Evolutionary conservation across 2,329 filamentous ascomycete genomes (phyloP).

Genomic region (Cladosporium sp.): DNA sequence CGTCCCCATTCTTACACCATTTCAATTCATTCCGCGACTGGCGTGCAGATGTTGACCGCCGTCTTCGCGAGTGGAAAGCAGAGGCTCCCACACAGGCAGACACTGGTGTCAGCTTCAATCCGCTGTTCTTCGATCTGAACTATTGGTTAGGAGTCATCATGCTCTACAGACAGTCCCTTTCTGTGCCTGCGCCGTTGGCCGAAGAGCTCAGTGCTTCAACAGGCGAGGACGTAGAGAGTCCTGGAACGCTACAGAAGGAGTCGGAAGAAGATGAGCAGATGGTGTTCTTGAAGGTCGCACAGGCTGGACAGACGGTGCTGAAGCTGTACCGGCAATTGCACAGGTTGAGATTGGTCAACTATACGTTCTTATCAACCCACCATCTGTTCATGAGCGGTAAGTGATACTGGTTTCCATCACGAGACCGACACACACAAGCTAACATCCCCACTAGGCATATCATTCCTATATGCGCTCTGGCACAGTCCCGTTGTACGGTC

Average conservation of each 20-base stretch:
- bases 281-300: constrained; percentile 90
- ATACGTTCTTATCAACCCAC: constrained; percentile 92
- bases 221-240: constrained; percentile 55
- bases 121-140: constrained; percentile 87
- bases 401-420: constrained; percentile 18
- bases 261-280: constrained; percentile 78
- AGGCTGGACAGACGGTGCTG: constrained; percentile 88
- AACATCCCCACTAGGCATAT: constrained; percentile 56
- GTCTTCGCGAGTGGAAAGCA: constrained; percentile 81
- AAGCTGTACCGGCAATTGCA: constrained; percentile 88
- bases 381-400: constrained; percentile 94
- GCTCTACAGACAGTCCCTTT: constrained; percentile 79
- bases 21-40: constrained; percentile 85
- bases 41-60: constrained; percentile 79
- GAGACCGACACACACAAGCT: not conserved
- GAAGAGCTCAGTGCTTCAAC: constrained; percentile 62
- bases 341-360: constrained; percentile 83
- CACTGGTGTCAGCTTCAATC: constrained; percentile 83
- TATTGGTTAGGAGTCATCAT: constrained; percentile 98
- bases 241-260: constrained; percentile 53
- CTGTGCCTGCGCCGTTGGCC: constrained; percentile 78
- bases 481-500: constrained; percentile 86
- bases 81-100: constrained; percentile 71
- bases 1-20: constrained; percentile 77
- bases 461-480: constrained; percentile 96